Evolutionary conservation across 2,329 filamentous ascomycete genomes (phyloP), one percentile per base, ranked within the genome.

Genomic region (Scytalidium sp.): DNA sequence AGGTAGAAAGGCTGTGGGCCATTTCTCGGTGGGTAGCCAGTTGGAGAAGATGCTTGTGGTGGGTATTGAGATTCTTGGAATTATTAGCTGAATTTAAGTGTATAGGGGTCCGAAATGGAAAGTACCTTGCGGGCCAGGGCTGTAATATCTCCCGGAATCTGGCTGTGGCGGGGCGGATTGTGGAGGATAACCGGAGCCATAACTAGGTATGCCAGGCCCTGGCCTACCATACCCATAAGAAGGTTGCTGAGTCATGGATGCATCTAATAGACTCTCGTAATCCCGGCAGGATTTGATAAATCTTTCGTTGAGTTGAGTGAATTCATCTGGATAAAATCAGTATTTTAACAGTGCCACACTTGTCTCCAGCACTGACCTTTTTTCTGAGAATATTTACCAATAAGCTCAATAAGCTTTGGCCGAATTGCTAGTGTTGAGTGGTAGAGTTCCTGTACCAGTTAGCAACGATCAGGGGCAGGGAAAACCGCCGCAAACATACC

Each of bases 381-480:
- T 81, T 96, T 97, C 67, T 99, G 94, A 9, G 94, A 97, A 67
- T 99, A 99, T 68, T 97, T 97, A 55, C 95, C 94, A 66, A 99
- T 99, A 45, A 99, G 75, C 73, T 97, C 95, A 66, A 99, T 97
- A 54, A 99, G 75, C 74, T 99, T 99, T 11, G 94, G 94, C 25
- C 94, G 82, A 62, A 99, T 99, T 3, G 92, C 89, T 56, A 97
- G 71, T 0, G 94, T 97, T 56, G 92, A 90, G 65, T 99, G 92
- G 64, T 99, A 99, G 61, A 78, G 80, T 80, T 85, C 87, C 79
- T 84, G 58, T 2, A 8, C 19, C 19, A 40, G 58, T 76, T 57
- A 77, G 55, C 19, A 49, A 49, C 45, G 13, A 27, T 22, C 45
- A 21, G 20, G 19, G 39, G 45, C 4, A 17, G 8, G 8, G 25